Evolutionary conservation across 257 asterid species (phyloP).

Genomic region (Solanum appendiculatum): DNA sequence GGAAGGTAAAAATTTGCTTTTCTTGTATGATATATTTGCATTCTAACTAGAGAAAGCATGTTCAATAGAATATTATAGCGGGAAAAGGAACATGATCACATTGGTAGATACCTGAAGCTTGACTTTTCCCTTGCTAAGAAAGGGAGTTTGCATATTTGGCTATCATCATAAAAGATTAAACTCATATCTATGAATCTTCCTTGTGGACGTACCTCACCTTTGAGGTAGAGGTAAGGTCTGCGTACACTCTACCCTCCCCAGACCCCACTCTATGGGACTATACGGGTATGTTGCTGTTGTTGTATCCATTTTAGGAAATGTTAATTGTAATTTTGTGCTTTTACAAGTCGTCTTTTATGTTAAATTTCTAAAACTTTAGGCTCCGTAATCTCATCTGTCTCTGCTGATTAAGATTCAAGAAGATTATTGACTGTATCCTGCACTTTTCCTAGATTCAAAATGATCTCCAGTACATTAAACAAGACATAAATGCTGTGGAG

Average conservation of each 20-base stretch:
- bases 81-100: neutral
- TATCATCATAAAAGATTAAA: neutral
- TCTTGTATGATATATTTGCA: neutral
- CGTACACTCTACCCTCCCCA: too few relatives aligned
- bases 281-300: too few relatives aligned
- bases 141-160: neutral
- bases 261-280: too few relatives aligned
- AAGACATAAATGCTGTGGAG: slow-evolving; percentile 82
- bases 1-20: neutral
- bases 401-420: neutral
- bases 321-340: neutral
- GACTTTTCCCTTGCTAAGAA: neutral
- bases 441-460: slow-evolving; percentile 46
- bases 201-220: neutral
- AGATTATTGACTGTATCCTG: neutral
- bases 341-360: neutral
- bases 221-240: too few relatives aligned
- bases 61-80: neutral
- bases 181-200: neutral
- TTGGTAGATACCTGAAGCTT: neutral
- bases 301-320: neutral
- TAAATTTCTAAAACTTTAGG: neutral
- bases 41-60: neutral
- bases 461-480: slow-evolving; percentile 75
- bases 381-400: neutral